A percentile compares a stretch with the other conserved stretches of the same genome.
These are phyloP conservation scores for Ogataea kodamae DNA, from an alignment of 805 yeast species.

Conservation along the genomic window DNA sequence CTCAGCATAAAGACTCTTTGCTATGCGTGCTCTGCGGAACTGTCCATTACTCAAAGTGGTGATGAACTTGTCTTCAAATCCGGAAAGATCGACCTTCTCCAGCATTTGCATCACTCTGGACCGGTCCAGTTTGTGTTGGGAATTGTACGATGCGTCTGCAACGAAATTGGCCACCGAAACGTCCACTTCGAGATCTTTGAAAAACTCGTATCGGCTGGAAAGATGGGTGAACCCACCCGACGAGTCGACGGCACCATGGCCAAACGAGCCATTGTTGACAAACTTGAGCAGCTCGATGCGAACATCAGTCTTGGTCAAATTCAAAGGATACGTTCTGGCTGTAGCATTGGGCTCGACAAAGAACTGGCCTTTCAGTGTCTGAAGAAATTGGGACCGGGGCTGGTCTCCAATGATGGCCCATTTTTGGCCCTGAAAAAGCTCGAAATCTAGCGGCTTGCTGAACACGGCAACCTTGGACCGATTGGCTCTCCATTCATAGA, in stretches of 20 bases:
- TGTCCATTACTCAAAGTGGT: conserved; percentile 93
- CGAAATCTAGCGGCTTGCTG: conserved; percentile 38
- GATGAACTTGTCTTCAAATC: conserved; percentile 68
- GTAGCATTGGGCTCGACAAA: conserved; percentile 49
- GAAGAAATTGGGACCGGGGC: conserved; percentile 50
- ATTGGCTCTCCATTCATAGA: conserved; percentile 1
- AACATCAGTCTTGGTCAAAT: conserved; percentile 41
- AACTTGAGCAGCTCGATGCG: conserved; percentile 39
- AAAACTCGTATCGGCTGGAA: conserved; percentile 85
- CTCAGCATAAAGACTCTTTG: conserved; percentile 59
- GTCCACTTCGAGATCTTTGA: conserved; percentile 74
- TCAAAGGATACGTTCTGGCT: conserved; percentile 50
- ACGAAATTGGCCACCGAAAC: conserved; percentile 61
- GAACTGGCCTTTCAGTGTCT: conserved; percentile 53
- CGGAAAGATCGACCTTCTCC: conserved; percentile 49
- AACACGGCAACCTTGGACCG: conserved; percentile 29
- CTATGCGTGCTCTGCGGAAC: conserved; percentile 84
- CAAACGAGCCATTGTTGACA: conserved; percentile 35
- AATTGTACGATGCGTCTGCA: conserved; percentile 51
- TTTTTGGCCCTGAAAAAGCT: conserved; percentile 36
- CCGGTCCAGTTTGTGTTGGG: conserved; percentile 34
- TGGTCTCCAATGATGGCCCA: conserved; percentile 57
- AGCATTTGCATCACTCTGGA: conserved; percentile 42
- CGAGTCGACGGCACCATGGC: conserved; percentile 35
- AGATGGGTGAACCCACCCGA: conserved; percentile 60